A percentile compares a stretch with the other conserved stretches of the same genome.
Evolutionary conservation across 148 eudicot genomes (phyloP).

Genomic region (Talinum fruticosum): DNA sequence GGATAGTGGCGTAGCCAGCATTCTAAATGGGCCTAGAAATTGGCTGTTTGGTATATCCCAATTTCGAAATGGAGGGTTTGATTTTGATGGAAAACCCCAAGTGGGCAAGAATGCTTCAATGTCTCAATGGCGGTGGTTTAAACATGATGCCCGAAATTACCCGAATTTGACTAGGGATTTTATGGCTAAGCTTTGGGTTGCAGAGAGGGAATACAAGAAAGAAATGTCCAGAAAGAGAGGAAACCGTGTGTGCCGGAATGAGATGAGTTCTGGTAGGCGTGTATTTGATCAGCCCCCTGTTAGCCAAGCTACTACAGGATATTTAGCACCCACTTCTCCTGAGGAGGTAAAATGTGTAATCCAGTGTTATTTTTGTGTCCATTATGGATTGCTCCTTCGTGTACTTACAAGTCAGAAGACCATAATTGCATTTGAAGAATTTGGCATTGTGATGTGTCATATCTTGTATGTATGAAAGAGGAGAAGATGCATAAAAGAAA

Average conservation of each 20-base stretch:
- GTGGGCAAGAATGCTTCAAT: constrained; percentile 5
- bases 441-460: not conserved
- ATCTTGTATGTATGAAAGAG: not conserved
- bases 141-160: constrained; percentile 32
- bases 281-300: constrained; percentile 64
- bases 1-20: constrained; percentile 3
- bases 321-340: constrained; percentile 50
- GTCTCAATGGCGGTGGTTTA: constrained; percentile 27
- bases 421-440: not conserved
- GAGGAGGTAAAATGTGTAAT: constrained; percentile 57
- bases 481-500: not conserved
- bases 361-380: not conserved
- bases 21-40: constrained; percentile 6
- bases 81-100: constrained; percentile 21
- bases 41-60: constrained; percentile 8
- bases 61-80: constrained; percentile 16
- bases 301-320: constrained; percentile 62
- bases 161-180: constrained; percentile 63
- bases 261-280: constrained; percentile 13
- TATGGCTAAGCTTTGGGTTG: constrained; percentile 60
- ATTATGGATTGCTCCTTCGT: not conserved
- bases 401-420: not conserved
- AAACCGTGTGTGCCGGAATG: constrained; percentile 3
- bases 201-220: constrained; percentile 49
- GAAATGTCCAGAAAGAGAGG: constrained; percentile 20